Evolutionary conservation across 2,329 filamentous ascomycete genomes (phyloP).

Genomic region (Pseudogymnoascus sp.): DNA sequence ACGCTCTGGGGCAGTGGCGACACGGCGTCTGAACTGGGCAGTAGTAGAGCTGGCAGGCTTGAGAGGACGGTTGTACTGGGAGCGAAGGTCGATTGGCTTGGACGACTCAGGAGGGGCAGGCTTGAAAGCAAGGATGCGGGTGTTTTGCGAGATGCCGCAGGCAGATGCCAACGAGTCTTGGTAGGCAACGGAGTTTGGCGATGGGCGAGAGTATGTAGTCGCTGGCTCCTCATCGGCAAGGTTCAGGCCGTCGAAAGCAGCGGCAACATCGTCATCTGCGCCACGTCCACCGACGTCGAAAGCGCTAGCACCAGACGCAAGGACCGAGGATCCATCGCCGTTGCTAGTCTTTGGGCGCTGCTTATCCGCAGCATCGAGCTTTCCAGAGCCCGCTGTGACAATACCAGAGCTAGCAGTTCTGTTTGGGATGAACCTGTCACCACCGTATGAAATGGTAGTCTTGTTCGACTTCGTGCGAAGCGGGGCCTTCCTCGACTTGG

Average conservation of each 20-base stretch:
- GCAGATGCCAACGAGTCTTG: constrained; percentile 84
- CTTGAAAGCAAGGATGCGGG: constrained; percentile 96
- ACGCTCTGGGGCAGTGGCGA: constrained; percentile 89
- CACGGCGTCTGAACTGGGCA: constrained; percentile 82
- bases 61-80: constrained; percentile 95
- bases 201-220: constrained; percentile 63
- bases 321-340: constrained; percentile 62
- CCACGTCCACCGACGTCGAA: constrained; percentile 54
- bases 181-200: constrained; percentile 82
- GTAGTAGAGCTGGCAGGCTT: constrained; percentile 65
- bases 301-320: constrained; percentile 59
- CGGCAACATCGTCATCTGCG: constrained; percentile 64
- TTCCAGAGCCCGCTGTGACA: constrained; percentile 69
- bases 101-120: constrained; percentile 95
- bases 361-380: constrained; percentile 65
- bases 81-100: constrained; percentile 92
- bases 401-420: constrained; percentile 83
- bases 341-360: constrained; percentile 64
- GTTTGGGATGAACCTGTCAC: constrained; percentile 94
- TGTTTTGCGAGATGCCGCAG: constrained; percentile 87
- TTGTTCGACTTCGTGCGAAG: constrained; percentile 53
- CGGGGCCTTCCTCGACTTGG: constrained; percentile 45
- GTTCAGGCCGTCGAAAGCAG: constrained; percentile 67
- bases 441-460: constrained; percentile 71
- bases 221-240: constrained; percentile 62